Evolutionary conservation across 306 rosid genomes (phyloP).

Genomic region (Sesbania bispinosa): DNA sequence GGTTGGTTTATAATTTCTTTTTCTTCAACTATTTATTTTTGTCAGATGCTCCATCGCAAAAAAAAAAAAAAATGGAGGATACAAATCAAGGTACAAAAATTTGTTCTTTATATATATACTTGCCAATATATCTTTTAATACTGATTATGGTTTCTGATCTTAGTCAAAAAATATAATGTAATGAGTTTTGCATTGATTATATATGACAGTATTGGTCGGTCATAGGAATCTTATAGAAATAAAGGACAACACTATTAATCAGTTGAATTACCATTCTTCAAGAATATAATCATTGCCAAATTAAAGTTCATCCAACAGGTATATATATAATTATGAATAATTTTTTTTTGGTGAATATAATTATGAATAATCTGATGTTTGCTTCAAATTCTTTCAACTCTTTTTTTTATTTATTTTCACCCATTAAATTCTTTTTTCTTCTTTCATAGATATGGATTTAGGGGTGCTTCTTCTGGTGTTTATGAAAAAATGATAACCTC

Average conservation of each 20-base stretch:
- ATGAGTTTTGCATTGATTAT: not conserved
- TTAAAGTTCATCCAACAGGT: conserved; percentile 47
- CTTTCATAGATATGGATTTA: conserved; percentile 28
- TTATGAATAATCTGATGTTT: not conserved
- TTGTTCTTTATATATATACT: not conserved
- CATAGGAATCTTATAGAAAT: conserved; percentile 52
- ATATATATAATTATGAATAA: not conserved
- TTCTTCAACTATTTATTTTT: not conserved
- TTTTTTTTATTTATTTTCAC: not conserved
- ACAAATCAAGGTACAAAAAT: conserved; percentile 52
- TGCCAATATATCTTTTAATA: not conserved
- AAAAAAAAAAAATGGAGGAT: conserved; percentile 67
- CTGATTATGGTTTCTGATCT: conserved; percentile 29
- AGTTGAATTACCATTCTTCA: conserved; percentile 81
- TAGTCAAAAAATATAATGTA: too few relatives aligned
- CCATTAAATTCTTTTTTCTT: not conserved
- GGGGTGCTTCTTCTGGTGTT: conserved; percentile 36
- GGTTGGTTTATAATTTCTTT: not conserved
- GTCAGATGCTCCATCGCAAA: conserved; percentile 83
- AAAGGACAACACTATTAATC: conserved; percentile 58
- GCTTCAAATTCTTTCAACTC: not conserved
- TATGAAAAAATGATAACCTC: conserved; percentile 34
- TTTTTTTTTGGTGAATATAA: too few relatives aligned
- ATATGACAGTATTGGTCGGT: conserved; percentile 36
- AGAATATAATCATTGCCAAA: conserved; percentile 48